Conservation (phyloP, 2,329 filamentous ascomycete species). For the Fusarium nelsonii region DNA sequence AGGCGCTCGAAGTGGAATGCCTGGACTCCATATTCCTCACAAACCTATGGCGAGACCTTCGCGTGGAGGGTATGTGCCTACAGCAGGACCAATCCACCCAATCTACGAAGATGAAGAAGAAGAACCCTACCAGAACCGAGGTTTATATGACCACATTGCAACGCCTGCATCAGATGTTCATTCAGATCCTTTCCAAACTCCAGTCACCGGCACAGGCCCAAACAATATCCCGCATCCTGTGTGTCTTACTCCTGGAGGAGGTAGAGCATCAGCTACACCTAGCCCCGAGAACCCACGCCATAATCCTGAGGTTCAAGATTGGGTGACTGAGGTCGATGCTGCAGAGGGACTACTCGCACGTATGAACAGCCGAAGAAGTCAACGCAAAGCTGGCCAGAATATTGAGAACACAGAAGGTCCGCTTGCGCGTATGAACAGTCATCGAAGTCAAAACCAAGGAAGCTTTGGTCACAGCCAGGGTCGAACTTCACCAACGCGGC, state of each 20-base stretch:
- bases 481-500: slow-evolving; percentile 56
- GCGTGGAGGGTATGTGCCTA: slow-evolving; percentile 52
- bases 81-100: slow-evolving; percentile 64
- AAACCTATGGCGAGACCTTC: slow-evolving; percentile 52
- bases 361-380: slow-evolving; percentile 51
- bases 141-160: slow-evolving; percentile 42
- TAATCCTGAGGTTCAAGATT: slow-evolving; percentile 69
- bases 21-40: slow-evolving; percentile 49
- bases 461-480: slow-evolving; percentile 42
- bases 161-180: slow-evolving; percentile 55
- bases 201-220: slow-evolving; percentile 46
- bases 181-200: slow-evolving; percentile 66
- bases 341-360: slow-evolving; percentile 65
- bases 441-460: slow-evolving; percentile 38
- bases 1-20: slow-evolving; percentile 45
- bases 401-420: slow-evolving; percentile 66
- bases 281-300: slow-evolving; percentile 56
- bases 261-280: slow-evolving; percentile 53
- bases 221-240: slow-evolving; percentile 36
- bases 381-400: slow-evolving; percentile 27
- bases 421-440: slow-evolving; percentile 58
- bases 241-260: slow-evolving; percentile 47
- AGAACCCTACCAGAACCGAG: slow-evolving; percentile 51
- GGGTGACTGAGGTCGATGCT: slow-evolving; percentile 68
- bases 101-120: slow-evolving; percentile 72